These are phyloP conservation scores for Manihot esculenta DNA, from an alignment of 441 rosid species.

Conservation along the genomic window DNA sequence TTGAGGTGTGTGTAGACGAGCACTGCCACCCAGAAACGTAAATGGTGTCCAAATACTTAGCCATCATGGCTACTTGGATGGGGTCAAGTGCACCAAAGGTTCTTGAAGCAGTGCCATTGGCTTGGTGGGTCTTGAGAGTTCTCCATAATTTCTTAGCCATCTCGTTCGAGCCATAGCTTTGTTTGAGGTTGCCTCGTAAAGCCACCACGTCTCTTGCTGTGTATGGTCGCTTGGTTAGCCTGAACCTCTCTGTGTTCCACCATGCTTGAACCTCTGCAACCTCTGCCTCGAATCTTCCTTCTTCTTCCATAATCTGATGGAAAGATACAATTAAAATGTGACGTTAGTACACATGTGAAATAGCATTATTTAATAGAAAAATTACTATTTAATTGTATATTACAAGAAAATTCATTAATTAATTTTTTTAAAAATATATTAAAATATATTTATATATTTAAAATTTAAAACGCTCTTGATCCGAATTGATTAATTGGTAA, in stretches of 20 bases:
- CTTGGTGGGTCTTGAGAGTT: constrained; percentile 84
- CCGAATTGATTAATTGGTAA: too few species aligned
- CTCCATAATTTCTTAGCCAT: constrained; percentile 88
- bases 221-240: constrained; percentile 74
- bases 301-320: constrained; percentile 69
- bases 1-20: constrained; percentile 85
- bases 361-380: too few species aligned
- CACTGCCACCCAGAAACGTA: constrained; percentile 98
- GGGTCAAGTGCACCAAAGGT: constrained; percentile 94
- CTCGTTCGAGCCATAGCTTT: constrained; percentile 79
- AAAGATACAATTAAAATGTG: background rate
- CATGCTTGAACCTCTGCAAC: constrained; percentile 90
- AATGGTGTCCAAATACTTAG: constrained; percentile 76
- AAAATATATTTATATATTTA: too few species aligned
- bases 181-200: constrained; percentile 73
- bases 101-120: constrained; percentile 80
- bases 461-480: too few species aligned
- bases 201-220: constrained; percentile 83
- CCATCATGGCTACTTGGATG: constrained; percentile 94
- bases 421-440: too few species aligned
- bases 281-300: constrained; percentile 82
- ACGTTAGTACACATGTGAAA: too few species aligned
- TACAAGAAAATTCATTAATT: too few species aligned
- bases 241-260: constrained; percentile 97
- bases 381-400: too few species aligned